Percentiles rank a stretch among this genome's conserved stretches.
Evolutionary conservation across 305 asterid species (phyloP).

Genomic region (Fraxinus angustifolia): DNA sequence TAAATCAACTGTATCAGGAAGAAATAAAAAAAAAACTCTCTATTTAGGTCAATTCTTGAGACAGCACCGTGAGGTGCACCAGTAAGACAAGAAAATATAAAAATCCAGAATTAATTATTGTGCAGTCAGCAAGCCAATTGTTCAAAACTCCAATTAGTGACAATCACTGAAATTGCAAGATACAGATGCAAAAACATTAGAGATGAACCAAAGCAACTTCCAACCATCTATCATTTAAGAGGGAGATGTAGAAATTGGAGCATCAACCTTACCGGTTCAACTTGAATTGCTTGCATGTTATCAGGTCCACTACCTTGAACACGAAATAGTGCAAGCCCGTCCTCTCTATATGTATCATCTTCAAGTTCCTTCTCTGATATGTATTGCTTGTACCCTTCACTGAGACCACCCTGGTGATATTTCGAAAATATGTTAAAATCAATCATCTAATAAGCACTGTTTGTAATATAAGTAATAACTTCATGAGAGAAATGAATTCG

Average conservation of each 20-base stretch:
- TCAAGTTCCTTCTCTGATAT: conserved; percentile 60
- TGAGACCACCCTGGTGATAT: conserved; percentile 82
- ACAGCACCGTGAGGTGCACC: not conserved
- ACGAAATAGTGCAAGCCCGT: conserved; percentile 85
- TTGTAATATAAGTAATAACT: not conserved
- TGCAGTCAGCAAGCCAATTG: not conserved
- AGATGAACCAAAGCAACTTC: conserved; percentile 4
- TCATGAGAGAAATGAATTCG: not conserved
- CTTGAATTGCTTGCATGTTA: conserved; percentile 98
- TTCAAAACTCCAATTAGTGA: not conserved
- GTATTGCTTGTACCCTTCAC: conserved; percentile 75
- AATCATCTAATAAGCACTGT: not conserved
- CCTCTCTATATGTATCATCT: conserved; percentile 74
- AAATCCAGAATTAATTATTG: not conserved
- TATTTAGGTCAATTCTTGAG: not conserved
- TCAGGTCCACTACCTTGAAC: conserved; percentile 99
- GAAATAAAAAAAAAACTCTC: not conserved
- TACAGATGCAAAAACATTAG: not conserved
- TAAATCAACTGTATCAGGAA: not conserved
- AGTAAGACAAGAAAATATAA: not conserved
- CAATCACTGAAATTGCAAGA: not conserved
- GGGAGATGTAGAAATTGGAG: conserved; percentile 18
- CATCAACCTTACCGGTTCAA: conserved; percentile 67
- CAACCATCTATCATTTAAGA: conserved; percentile 7
- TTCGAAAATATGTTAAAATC: conserved; percentile 13